A percentile compares a stretch with the other conserved stretches of the same genome.
Evolutionary conservation across 257 asterid genomes (phyloP).

Genomic region (Primulina huaijiensis): DNA sequence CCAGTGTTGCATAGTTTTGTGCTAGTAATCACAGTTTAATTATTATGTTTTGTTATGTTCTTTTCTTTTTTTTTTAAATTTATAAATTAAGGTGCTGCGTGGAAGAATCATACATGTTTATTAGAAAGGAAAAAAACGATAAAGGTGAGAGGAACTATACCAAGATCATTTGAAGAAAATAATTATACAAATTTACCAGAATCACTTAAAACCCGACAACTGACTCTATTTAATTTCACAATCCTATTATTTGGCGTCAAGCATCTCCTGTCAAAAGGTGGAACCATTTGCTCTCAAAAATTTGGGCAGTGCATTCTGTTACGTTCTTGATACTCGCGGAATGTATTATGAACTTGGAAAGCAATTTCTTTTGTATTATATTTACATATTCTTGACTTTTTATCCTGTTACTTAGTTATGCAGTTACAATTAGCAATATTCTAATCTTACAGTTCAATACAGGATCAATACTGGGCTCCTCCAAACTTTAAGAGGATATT

Average conservation of each 20-base stretch:
- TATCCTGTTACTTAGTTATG: neutral
- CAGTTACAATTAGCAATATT: slow-evolving; percentile 4
- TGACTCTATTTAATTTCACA: neutral
- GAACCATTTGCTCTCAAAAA: neutral
- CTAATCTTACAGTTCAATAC: slow-evolving; percentile 2
- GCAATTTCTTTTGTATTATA: neutral
- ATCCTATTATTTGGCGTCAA: neutral
- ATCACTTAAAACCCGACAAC: neutral
- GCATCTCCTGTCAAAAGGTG: neutral
- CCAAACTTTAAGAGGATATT: slow-evolving; percentile 50
- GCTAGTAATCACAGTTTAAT: neutral
- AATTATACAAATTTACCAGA: neutral
- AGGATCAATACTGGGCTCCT: slow-evolving; percentile 60
- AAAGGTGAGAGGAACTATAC: neutral
- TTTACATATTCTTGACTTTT: neutral
- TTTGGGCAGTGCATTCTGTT: neutral
- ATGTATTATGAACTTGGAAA: neutral
- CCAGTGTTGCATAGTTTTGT: neutral
- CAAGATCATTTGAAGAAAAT: neutral
- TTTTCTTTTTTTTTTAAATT: neutral
- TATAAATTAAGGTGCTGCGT: neutral
- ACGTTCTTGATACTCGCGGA: neutral
- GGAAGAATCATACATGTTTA: neutral
- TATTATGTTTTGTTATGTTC: neutral
- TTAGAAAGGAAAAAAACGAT: too few relatives aligned